A percentile compares a stretch with the other conserved stretches of the same genome.
Conservation (phyloP, 2,329 filamentous ascomycete genomes). For the Scopulariopsis brevicaulis region DNA sequence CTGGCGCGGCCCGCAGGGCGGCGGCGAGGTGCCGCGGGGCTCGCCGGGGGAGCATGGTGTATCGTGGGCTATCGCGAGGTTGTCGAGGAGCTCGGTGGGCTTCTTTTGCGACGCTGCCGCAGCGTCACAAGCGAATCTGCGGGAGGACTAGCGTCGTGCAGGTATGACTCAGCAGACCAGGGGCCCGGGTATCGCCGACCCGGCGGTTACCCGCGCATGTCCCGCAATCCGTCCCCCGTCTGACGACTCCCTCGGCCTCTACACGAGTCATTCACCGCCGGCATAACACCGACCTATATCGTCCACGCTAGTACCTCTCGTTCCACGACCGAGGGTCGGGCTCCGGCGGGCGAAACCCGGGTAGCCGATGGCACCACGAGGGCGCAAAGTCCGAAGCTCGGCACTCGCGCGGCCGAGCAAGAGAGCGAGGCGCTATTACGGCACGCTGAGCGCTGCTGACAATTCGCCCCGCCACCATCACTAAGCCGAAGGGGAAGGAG, state of each 20-base stretch:
- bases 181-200: background rate
- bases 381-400: background rate
- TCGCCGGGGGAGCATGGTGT: background rate
- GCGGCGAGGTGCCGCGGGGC: conserved; percentile 2
- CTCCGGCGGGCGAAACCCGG: background rate
- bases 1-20: background rate
- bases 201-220: background rate
- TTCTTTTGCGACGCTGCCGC: background rate
- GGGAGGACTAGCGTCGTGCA: background rate
- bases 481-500: conserved; percentile 2
- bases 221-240: background rate
- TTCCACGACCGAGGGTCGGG: background rate
- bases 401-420: background rate
- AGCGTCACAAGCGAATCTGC: background rate
- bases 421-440: background rate
- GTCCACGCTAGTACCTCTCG: background rate
- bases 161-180: background rate
- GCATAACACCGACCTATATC: background rate
- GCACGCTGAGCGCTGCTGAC: background rate
- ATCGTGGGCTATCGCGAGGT: background rate
- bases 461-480: conserved; percentile 2
- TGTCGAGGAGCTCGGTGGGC: background rate
- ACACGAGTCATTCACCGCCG: no score
- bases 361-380: background rate
- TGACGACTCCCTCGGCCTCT: background rate